Base-by-base conservation (phyloP, 2,329 filamentous ascomycete genomes). In the Cladophialophora exuberans region DNA sequence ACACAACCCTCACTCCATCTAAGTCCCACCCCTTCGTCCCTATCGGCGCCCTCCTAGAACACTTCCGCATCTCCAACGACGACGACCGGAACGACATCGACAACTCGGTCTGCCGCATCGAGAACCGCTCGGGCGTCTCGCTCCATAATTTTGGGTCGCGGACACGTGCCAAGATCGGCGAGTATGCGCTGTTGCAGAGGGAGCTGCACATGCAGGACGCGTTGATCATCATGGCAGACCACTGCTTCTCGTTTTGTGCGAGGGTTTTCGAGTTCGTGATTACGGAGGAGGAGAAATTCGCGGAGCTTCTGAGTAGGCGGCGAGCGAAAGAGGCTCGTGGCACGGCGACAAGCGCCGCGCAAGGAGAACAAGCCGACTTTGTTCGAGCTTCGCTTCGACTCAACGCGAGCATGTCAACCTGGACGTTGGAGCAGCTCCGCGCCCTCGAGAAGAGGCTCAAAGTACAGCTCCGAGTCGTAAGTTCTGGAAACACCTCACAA, bases 151-250 rank as follows among this genome's bases (percentile, higher is more conserved):
- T 52, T 25, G 48, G 48, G 17, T 52, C 48, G 1, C 22, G 48
- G 15, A 28, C 48, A 15, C 25, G 48, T 22, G 48, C 48, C 18
- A 52, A 42, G 38, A 44, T 52, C 10, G 39, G 36, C n/a, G 36
- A 52, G 30, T 52, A 43, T 20, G 48, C 38, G 5, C 26, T 52
- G 4, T 31, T 52, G 26, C 39, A 52, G 26, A 20, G 38, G 13
- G 48, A 52, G 6, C 22, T 52, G 17, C 48, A 52, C 38, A 52
- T 52, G 48, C 36, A 52, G 22, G 48, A 52, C n/a, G 39, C 48
- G 4, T 25, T 31, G 36, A 52, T 52, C 17, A 28, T 31, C 18
- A 44, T 52, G 48, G 48, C 48, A 4, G 30, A 33, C 6, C 48
- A 52, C 23, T 33, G 36, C 41, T 52, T 52, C 26, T 43, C 48